A percentile compares a stretch with the other conserved stretches of the same genome.
These are phyloP conservation scores for Rhexocercosporidium sp. DNA, from an alignment of 2,329 filamentous ascomycete species.

Conservation along the genomic window DNA sequence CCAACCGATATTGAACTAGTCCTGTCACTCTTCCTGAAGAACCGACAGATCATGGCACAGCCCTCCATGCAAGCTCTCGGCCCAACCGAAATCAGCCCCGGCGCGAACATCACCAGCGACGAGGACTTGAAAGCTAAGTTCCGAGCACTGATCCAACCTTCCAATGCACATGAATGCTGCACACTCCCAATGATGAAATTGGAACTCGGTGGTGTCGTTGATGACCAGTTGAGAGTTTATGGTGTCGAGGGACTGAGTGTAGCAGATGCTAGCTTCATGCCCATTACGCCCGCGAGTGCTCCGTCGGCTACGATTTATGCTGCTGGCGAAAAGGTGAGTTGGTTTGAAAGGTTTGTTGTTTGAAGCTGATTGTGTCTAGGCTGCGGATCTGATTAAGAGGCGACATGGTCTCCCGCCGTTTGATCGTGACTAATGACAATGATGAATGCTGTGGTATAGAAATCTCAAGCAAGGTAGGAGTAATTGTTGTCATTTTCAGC, in stretches of 20 bases:
- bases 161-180: slow-evolving; percentile 48
- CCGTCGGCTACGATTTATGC: slow-evolving; percentile 29
- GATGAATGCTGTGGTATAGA: background rate
- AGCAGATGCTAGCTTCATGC: slow-evolving; percentile 46
- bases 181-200: slow-evolving; percentile 26
- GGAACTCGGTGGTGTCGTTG: slow-evolving; percentile 44
- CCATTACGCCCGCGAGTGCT: slow-evolving; percentile 30
- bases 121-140: slow-evolving; percentile 80
- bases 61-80: slow-evolving; percentile 40
- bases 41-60: slow-evolving; percentile 37
- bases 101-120: slow-evolving; percentile 67
- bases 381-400: slow-evolving; percentile 2
- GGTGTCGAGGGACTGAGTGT: slow-evolving; percentile 46
- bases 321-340: slow-evolving; percentile 29
- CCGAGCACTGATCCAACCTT: slow-evolving; percentile 65
- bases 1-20: slow-evolving; percentile 45
- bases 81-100: slow-evolving; percentile 43
- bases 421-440: background rate
- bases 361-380: background rate
- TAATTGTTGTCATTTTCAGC: too few relatives aligned
- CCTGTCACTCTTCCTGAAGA: slow-evolving; percentile 20
- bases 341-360: background rate
- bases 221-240: slow-evolving; percentile 43
- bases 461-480: too few relatives aligned
- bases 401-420: background rate